These are phyloP conservation scores for Lolium perenne DNA, from an alignment of 176 grass and related monocot species.

Conservation along the genomic window DNA sequence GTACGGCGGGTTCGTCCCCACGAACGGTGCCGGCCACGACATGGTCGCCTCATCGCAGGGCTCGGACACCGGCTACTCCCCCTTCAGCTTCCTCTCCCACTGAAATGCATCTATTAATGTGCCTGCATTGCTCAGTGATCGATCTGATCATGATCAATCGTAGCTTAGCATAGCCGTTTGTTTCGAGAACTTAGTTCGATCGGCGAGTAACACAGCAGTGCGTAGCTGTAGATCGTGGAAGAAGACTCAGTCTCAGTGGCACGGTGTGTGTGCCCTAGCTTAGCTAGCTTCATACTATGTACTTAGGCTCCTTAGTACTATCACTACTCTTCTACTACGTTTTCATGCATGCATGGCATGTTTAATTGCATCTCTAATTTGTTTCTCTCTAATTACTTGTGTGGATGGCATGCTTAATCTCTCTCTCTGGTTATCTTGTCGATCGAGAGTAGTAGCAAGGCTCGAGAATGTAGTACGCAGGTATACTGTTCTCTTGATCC, in stretches of 20 bases:
- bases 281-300: slow-evolving; percentile 39
- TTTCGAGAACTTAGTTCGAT: slow-evolving; percentile 26
- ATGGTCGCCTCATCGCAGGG: slow-evolving; percentile 49
- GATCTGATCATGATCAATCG: neutral
- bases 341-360: slow-evolving; percentile 24
- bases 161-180: neutral
- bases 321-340: neutral
- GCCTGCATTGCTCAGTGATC: neutral
- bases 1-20: slow-evolving; percentile 43
- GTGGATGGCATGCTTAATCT: neutral
- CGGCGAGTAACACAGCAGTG: slow-evolving; percentile 22
- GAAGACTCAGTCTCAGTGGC: slow-evolving; percentile 37
- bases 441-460: neutral
- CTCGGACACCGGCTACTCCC: slow-evolving; percentile 49
- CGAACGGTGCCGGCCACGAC: slow-evolving; percentile 36
- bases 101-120: neutral
- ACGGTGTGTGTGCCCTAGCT: slow-evolving; percentile 41
- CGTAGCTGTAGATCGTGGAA: slow-evolving; percentile 24
- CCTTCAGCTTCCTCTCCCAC: slow-evolving; percentile 65
- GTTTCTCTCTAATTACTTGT: neutral
- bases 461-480: slow-evolving; percentile 10
- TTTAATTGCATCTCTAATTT: neutral
- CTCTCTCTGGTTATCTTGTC: neutral
- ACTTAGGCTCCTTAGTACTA: slow-evolving; percentile 37
- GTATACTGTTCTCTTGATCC: neutral